Base-by-base conservation (phyloP, 345 rosid species). In the Pistacia integerrima region DNA sequence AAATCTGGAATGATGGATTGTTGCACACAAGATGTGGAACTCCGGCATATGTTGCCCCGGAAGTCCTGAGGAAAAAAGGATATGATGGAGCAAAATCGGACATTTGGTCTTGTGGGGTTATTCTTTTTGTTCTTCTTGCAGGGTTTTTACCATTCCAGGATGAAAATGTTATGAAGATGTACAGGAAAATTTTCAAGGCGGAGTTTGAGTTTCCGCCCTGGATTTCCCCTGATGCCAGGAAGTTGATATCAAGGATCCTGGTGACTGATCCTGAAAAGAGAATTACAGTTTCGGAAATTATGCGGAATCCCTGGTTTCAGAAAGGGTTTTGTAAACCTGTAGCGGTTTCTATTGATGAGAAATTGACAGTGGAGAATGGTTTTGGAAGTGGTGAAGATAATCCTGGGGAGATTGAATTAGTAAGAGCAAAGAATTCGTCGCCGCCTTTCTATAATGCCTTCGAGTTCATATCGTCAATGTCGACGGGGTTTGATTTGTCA, bases 51-150 rank as follows among this genome's bases (percentile, higher is more conserved):
- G 83, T 83, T 48, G 86, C 91, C 9, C 91, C 91, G 14, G 91
- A 88, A 78, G 86, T 88, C 11, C 52, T 88, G 72, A 67, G 79
- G 70, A 80, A 68, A 51, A 77, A 68, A 33, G 85, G 83, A 1
- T 88, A 88, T 64, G 91, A 88, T 57, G 91, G 91, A 35, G 83
- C 87, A 5, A 86, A 78, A 73, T 86, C 90, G 9, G 91, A 83
- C 55, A 58, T 74, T 35, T 88, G 91, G 91, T 88, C 91, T 64
- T 88, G 91, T 57, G 91, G 91, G 69, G 91, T 88, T 14, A 78
- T 88, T 54, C 81, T 86, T 17, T 86, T 75, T 66, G 87, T 86
- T 65, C 65, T 88, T 7, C 73, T 88, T 8, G 63, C 88, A 0
- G 89, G 86, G 14, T 41, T 58, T n/a, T 70, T 88, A 73, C 91